Evolutionary conservation across 805 yeast species (phyloP), one percentile per base, ranked within the genome.

Genomic region (Jamesozyma lodderae): DNA sequence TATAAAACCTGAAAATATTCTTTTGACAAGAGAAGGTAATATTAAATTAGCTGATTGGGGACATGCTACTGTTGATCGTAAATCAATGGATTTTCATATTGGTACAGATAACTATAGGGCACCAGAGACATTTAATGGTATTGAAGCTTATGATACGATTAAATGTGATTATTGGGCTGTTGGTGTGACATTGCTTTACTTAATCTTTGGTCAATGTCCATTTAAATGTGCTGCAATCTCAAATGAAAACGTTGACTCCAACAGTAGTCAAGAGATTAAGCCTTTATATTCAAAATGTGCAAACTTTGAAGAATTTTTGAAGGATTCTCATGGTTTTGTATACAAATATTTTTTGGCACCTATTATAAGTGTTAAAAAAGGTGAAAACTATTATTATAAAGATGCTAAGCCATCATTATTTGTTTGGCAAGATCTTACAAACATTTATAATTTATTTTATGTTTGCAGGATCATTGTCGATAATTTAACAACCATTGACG

Each of bases 51-150:
- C 84, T 40, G 87, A 80, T 55, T 80, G 85, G 84, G 88, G 88
- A 0, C 68, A 79, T 36, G 72, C 83, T 17, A 73, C 80, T 2
- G 48, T 52, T 4, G 42, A 45, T 2, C 39, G 49, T n/a, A 42
- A 47, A 29, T 57, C 64, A 15, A 44, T 38, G 9, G 68, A 62
- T 23, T 54, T 58, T 14, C 53, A 61, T 26, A 56, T 85, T 43
- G 96, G 96, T 21, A 79, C 88, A 18, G 95, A 85, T 58, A 73
- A 90, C 45, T 87, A 86, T 60, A 81, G 88, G 85, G 94, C 95
- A 1, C 96, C 96, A 4, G 96, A 87, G 59, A 70, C 87, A 36
- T 78, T 83, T 51, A 38, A 42, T 22, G 44, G 38, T 31, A 23
- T 25, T 11, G 30, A 38, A 7, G 35, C 34, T 16, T 87, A 87